Evolutionary conservation across 306 rosid species (phyloP), one percentile per base, ranked within the genome.

Genomic region (Gastrolobium villosum): DNA sequence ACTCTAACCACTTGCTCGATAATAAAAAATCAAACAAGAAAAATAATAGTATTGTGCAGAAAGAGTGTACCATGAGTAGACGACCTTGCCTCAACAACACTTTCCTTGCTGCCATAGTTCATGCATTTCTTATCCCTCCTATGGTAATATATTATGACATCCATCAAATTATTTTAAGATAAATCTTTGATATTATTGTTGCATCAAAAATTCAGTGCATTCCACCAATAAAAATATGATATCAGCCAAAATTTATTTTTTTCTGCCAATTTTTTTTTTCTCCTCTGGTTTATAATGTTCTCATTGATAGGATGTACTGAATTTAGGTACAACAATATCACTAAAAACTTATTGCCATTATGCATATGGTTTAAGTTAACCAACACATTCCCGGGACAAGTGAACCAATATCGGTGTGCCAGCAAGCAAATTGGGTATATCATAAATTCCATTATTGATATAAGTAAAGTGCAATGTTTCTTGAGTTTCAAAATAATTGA

Each of bases 291-390:
- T n/a, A n/a, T n/a, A n/a, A n/a, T n/a, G n/a, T n/a, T n/a, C n/a
- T n/a, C n/a, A n/a, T n/a, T n/a, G n/a, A n/a, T n/a, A n/a, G n/a
- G n/a, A n/a, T n/a, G n/a, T n/a, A n/a, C n/a, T n/a, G n/a, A n/a
- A n/a, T n/a, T n/a, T n/a, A n/a, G n/a, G n/a, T n/a, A n/a, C n/a
- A n/a, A n/a, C n/a, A n/a, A n/a, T n/a, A n/a, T n/a, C n/a, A n/a
- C n/a, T n/a, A n/a, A n/a, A n/a, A n/a, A n/a, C n/a, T n/a, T n/a
- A n/a, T n/a, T n/a, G n/a, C 65, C 37, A 70, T 50, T 34, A n/a
- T 68, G 75, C 45, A 32, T n/a, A 52, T 55, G 43, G 39, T 56
- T 56, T 74, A 59, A 36, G 70, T 45, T 26, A 7, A 60, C 60
- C 60, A 20, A 74, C 59, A 32, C 56, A 34, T 15, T 54, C 2